Percentiles rank a stretch among this genome's conserved stretches.
Conservation (phyloP, 352 stramenopile genomes). For the Blastocystis sp. region DNA sequence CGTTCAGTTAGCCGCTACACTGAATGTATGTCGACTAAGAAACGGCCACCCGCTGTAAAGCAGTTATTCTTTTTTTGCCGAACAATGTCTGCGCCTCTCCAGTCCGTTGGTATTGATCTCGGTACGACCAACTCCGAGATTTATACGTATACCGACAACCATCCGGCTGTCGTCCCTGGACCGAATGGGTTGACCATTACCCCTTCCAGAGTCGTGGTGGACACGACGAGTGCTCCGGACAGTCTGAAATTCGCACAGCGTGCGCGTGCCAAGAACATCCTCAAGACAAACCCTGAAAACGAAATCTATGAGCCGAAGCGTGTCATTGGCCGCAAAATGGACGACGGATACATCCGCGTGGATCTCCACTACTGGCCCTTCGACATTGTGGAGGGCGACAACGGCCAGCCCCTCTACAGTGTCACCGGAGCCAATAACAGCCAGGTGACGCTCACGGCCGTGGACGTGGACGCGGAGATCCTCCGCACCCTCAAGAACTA, state of each 20-base stretch:
- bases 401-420: not conserved
- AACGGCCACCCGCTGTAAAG: slow-evolving; percentile 50
- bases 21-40: not conserved
- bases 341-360: slow-evolving; percentile 41
- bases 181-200: slow-evolving; percentile 84
- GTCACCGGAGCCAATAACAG: slow-evolving; percentile 11
- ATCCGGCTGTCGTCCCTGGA: slow-evolving; percentile 77
- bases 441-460: slow-evolving; percentile 2
- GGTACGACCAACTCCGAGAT: slow-evolving; percentile 82
- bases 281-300: slow-evolving; percentile 72
- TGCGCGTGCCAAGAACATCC: slow-evolving; percentile 81
- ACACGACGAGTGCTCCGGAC: slow-evolving; percentile 72
- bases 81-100: not conserved
- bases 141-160: slow-evolving; percentile 79
- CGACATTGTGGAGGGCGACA: not conserved
- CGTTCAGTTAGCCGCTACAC: too few relatives aligned
- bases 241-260: slow-evolving; percentile 80
- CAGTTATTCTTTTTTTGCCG: too few relatives aligned
- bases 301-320: slow-evolving; percentile 66
- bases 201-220: slow-evolving; percentile 85
- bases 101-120: slow-evolving; percentile 79
- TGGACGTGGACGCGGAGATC: slow-evolving; percentile 63
- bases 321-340: slow-evolving; percentile 57
- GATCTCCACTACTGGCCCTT: slow-evolving; percentile 66
- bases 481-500: slow-evolving; percentile 32